Percentiles rank a stretch among this genome's conserved stretches.
Conservation (phyloP, 345 rosid species). For the Brassica cretica region DNA sequence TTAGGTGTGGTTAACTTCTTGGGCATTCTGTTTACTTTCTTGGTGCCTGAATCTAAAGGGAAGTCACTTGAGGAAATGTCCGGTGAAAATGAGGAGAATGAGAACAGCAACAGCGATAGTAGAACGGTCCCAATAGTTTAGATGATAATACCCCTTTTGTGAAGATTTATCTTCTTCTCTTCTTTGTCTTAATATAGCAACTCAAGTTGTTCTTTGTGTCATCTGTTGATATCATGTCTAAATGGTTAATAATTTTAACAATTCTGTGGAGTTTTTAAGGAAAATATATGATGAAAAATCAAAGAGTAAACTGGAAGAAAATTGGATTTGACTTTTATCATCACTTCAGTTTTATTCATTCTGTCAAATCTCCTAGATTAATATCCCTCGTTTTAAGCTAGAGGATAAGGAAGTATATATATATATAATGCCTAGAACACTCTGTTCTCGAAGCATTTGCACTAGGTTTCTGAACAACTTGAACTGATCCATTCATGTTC, state of each 20-base stretch:
- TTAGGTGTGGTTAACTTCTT: constrained; percentile 54
- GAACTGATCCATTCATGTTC: too few relatives aligned
- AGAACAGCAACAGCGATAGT: constrained; percentile 15
- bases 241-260: neutral
- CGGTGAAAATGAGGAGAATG: constrained; percentile 42
- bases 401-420: neutral
- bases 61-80: constrained; percentile 40
- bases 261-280: neutral
- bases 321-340: neutral
- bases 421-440: too few relatives aligned
- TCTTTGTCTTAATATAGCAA: neutral
- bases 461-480: too few relatives aligned
- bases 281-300: neutral
- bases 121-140: constrained; percentile 39
- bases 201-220: neutral
- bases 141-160: neutral
- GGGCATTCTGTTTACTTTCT: constrained; percentile 33
- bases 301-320: neutral
- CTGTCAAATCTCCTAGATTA: neutral
- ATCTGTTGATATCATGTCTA: neutral
- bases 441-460: too few relatives aligned
- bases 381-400: neutral
- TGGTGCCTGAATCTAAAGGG: constrained; percentile 46
- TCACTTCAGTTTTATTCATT: neutral
- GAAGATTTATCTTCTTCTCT: neutral